phyloP scores from a whole-genome alignment of 768 basidiomycete genomes.

The Suillus cothurnatus region DNA sequence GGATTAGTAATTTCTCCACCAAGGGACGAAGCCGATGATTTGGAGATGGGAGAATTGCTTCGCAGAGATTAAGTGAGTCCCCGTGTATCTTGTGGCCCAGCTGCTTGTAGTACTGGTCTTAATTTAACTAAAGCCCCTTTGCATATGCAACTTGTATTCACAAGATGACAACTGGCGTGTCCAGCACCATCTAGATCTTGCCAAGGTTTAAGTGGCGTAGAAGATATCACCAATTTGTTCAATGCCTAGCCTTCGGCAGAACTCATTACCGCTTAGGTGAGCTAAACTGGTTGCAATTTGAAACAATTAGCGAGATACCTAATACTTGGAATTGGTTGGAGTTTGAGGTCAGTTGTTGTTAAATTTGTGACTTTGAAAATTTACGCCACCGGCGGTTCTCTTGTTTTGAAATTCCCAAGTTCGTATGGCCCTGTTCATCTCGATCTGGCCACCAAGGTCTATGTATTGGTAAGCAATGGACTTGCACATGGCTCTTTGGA shows the following conservation, averaged over 20 bases:
- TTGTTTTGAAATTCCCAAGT: slow-evolving; percentile 4
- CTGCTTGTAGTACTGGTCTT: neutral
- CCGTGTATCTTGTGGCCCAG: neutral
- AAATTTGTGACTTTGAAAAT: neutral
- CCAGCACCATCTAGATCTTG: neutral
- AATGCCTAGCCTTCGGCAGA: neutral
- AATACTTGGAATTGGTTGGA: neutral
- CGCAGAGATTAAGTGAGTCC: slow-evolving; percentile 60
- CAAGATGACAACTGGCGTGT: neutral
- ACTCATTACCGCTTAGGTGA: slow-evolving; percentile 6
- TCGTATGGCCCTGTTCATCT: neutral
- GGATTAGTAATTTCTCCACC: slow-evolving; percentile 60
- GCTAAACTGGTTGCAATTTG: neutral
- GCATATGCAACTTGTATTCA: neutral
- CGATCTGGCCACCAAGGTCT: neutral
- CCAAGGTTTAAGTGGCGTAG: slow-evolving; percentile 4
- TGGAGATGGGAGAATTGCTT: slow-evolving; percentile 54
- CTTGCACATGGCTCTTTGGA: neutral
- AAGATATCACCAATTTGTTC: slow-evolving; percentile 1
- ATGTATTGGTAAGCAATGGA: neutral
- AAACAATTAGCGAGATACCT: neutral
- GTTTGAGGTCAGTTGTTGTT: neutral
- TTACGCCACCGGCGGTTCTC: neutral
- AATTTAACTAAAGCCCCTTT: neutral
- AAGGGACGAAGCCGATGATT: slow-evolving; percentile 50